Conservation (phyloP, 768 basidiomycete genomes). For the Phaffia tasmanica region DNA sequence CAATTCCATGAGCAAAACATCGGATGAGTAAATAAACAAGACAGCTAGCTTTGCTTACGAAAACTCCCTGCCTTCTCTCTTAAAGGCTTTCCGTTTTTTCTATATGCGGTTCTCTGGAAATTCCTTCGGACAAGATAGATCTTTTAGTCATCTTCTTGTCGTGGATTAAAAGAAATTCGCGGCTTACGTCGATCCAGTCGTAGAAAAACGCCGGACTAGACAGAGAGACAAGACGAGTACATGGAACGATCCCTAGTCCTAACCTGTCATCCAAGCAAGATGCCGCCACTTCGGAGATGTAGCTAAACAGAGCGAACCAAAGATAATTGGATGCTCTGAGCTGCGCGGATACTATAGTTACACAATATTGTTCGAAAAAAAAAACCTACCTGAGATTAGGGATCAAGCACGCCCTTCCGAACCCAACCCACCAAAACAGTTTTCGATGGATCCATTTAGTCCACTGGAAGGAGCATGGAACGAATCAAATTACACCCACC, state of each 20-base stretch:
- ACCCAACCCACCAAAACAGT: slow-evolving; percentile 69
- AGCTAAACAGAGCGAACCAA: slow-evolving; percentile 42
- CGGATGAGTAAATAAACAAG: no score
- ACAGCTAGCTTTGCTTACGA: neutral
- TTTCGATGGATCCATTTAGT: slow-evolving; percentile 32
- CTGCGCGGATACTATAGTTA: no score
- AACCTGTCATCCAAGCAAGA: slow-evolving; percentile 68
- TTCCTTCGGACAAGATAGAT: no score
- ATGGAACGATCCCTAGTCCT: slow-evolving; percentile 67
- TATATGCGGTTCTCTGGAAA: slow-evolving; percentile 12
- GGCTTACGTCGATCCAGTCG: slow-evolving; percentile 72
- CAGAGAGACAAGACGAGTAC: slow-evolving; percentile 69
- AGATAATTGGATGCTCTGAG: neutral
- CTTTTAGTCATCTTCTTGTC: neutral
- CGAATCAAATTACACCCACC: no score
- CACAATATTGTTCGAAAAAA: neutral
- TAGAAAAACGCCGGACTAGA: slow-evolving; percentile 87
- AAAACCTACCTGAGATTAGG: slow-evolving; percentile 12
- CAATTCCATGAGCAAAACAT: no score
- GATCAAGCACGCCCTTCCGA: slow-evolving; percentile 56
- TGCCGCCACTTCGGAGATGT: slow-evolving; percentile 80
- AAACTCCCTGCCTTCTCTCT: slow-evolving; percentile 67
- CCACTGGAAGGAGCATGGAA: slow-evolving; percentile 62
- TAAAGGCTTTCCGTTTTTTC: slow-evolving; percentile 67
- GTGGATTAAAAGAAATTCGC: slow-evolving; percentile 38